phyloP scores from a whole-genome alignment of 495 filamentous ascomycete species.

The Eremomyces bilateralis region DNA sequence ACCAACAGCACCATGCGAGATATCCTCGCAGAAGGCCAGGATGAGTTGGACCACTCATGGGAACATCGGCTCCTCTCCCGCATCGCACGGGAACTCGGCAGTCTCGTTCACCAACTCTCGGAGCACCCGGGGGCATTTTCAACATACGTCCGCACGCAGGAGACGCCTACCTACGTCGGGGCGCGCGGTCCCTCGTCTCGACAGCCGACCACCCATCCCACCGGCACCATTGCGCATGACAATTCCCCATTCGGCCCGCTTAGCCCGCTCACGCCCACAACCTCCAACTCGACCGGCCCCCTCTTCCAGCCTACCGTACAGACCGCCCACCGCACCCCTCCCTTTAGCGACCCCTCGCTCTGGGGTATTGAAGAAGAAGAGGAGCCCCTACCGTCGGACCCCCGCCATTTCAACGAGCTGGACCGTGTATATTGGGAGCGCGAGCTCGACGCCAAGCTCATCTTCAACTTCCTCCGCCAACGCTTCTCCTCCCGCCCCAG shows the following conservation, averaged over 20 bases:
- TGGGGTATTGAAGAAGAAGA: slow-evolving; percentile 44
- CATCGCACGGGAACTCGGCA: slow-evolving; percentile 68
- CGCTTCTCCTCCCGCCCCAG: slow-evolving; percentile 34
- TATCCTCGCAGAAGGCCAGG: slow-evolving; percentile 2
- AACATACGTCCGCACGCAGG: slow-evolving; percentile 32
- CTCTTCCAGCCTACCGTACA: slow-evolving; percentile 18
- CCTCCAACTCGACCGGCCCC: not conserved
- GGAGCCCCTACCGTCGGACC: slow-evolving; percentile 3
- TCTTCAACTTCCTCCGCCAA: slow-evolving; percentile 66
- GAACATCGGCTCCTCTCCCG: slow-evolving; percentile 59
- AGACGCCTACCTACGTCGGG: slow-evolving; percentile 27
- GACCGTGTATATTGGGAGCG: slow-evolving; percentile 94
- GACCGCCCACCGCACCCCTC: slow-evolving; percentile 23
- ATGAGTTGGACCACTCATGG: slow-evolving; percentile 28
- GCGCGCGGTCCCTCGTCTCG: slow-evolving; percentile 15
- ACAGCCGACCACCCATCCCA: not conserved
- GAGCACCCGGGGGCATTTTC: slow-evolving; percentile 66
- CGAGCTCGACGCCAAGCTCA: slow-evolving; percentile 61
- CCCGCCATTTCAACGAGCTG: slow-evolving; percentile 23
- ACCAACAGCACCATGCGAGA: not conserved
- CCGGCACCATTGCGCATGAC: slow-evolving; percentile 1
- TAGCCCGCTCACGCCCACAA: not conserved
- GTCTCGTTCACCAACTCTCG: slow-evolving; percentile 61
- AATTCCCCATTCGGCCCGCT: slow-evolving; percentile 2
- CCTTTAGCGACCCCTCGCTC: slow-evolving; percentile 29